Percentiles rank a stretch among this genome's conserved stretches.
phyloP scores from a whole-genome alignment of 1,284 basidiomycete genomes.

The Tetrapyrgos nigripes region DNA sequence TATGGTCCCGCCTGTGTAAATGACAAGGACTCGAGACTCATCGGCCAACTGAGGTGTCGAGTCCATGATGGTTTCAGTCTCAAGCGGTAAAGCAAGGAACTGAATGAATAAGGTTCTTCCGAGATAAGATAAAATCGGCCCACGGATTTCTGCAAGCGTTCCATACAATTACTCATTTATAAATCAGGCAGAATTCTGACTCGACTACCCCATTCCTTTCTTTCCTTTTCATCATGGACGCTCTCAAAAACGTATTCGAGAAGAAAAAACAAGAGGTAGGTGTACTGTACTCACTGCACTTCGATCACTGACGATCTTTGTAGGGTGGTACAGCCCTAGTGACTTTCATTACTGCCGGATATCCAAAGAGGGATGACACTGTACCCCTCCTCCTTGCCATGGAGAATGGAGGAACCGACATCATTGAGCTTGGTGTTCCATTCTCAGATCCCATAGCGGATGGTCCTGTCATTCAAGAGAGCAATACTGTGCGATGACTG shows the following conservation, averaged over 20 bases:
- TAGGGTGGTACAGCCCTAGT: conserved; percentile 80
- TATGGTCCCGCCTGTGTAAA: conserved; percentile 87
- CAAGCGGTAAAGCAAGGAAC: conserved; percentile 1
- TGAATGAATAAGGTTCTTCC: conserved; percentile 15
- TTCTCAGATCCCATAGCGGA: conserved; percentile 98
- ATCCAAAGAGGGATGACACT: conserved; percentile 80
- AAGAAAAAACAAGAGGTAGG: conserved; percentile 71
- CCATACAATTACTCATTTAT: conserved; percentile 6
- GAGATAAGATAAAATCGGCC: conserved; percentile 5
- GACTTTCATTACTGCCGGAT: conserved; percentile 93
- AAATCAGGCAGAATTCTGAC: conserved; percentile 13
- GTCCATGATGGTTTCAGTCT: conserved; percentile 2
- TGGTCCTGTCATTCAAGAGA: conserved; percentile 90
- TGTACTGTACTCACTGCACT: not conserved
- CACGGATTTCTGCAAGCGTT: conserved; percentile 6
- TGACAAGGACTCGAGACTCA: conserved; percentile 82
- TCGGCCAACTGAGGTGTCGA: conserved; percentile 49
- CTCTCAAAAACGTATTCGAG: conserved; percentile 77
- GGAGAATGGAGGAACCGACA: conserved; percentile 92
- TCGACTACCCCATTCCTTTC: conserved; percentile 9
- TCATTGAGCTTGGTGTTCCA: conserved; percentile 96
- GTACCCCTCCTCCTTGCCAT: conserved; percentile 90
- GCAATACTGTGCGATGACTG: conserved; percentile 77
- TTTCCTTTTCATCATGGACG: conserved; percentile 63
- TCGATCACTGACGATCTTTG: not conserved